These are phyloP conservation scores for Gossypium mustelinum DNA, from an alignment of 345 rosid genomes.

Conservation along the genomic window DNA sequence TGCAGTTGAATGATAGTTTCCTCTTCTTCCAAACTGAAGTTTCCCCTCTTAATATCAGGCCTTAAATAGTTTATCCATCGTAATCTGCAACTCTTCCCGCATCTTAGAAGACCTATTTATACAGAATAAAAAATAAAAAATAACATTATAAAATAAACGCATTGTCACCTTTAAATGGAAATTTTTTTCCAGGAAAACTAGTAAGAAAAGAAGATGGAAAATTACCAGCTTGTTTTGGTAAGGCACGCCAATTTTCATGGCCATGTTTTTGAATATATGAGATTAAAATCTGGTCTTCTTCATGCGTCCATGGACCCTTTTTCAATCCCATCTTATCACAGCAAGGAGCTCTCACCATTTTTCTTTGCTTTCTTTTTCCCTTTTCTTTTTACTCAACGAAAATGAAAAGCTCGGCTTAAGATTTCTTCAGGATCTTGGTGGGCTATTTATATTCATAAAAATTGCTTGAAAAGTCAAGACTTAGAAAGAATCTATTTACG, in stretches of 20 bases:
- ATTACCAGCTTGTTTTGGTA: constrained; percentile 82
- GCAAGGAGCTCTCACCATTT: constrained; percentile 91
- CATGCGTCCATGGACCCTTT: constrained; percentile 68
- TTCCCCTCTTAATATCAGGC: constrained; percentile 84
- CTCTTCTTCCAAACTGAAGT: constrained; percentile 74
- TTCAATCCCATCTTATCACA: constrained; percentile 80
- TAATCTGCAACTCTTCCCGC: constrained; percentile 79
- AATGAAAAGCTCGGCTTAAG: neutral
- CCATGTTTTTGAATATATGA: constrained; percentile 49
- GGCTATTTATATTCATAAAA: constrained; percentile 19
- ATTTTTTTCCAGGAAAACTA: neutral
- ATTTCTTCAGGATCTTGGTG: neutral
- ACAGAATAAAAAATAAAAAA: neutral
- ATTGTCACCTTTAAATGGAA: neutral
- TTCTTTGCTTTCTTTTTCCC: too few relatives aligned
- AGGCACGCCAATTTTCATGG: constrained; percentile 69
- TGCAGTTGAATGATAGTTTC: constrained; percentile 65
- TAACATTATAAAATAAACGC: constrained; percentile 1
- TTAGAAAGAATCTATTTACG: neutral
- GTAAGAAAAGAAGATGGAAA: neutral
- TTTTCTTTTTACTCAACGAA: neutral
- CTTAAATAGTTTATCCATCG: constrained; percentile 70
- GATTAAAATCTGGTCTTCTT: constrained; percentile 66
- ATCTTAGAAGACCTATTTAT: constrained; percentile 60
- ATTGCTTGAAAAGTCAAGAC: constrained; percentile 19